Percentiles rank a stretch among this genome's conserved stretches.
These are phyloP conservation scores for Colletotrichum musicola DNA, from an alignment of 2,329 filamentous ascomycete genomes.

Conservation along the genomic window DNA sequence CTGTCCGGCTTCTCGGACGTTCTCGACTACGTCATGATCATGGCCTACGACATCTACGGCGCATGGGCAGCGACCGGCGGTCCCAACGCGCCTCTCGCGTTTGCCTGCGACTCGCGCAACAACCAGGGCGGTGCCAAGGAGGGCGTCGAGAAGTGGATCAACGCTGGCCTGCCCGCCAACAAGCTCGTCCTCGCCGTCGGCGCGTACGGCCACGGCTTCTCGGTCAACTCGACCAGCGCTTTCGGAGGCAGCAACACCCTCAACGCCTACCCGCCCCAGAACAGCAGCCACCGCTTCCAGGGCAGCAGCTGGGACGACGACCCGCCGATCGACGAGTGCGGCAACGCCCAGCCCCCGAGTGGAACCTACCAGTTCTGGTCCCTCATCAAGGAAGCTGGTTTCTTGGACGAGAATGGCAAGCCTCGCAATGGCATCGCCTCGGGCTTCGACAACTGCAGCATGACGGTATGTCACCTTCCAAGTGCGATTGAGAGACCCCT, in stretches of 20 bases:
- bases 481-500: too few relatives aligned
- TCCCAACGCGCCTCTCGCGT: conserved; percentile 29
- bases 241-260: conserved; percentile 24
- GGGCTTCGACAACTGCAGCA: conserved; percentile 35
- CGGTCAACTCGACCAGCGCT: conserved; percentile 34
- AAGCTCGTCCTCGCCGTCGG: conserved; percentile 35
- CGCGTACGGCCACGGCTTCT: conserved; percentile 37
- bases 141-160: conserved; percentile 34
- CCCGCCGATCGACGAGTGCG: conserved; percentile 33
- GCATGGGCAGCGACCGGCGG: conserved; percentile 32
- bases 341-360: conserved; percentile 25
- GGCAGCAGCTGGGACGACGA: conserved; percentile 39
- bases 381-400: conserved; percentile 30
- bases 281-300: conserved; percentile 36
- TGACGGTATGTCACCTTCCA: conserved; percentile 15
- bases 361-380: conserved; percentile 34
- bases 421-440: conserved; percentile 16
- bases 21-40: conserved; percentile 37
- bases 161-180: conserved; percentile 26
- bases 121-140: conserved; percentile 37
- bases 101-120: conserved; percentile 30
- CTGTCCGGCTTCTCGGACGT: conserved; percentile 22
- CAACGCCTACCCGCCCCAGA: conserved; percentile 33
- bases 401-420: conserved; percentile 33
- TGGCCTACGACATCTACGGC: conserved; percentile 37